phyloP scores from a whole-genome alignment of 2,329 filamentous ascomycete species.

The Fusarium longipes region DNA sequence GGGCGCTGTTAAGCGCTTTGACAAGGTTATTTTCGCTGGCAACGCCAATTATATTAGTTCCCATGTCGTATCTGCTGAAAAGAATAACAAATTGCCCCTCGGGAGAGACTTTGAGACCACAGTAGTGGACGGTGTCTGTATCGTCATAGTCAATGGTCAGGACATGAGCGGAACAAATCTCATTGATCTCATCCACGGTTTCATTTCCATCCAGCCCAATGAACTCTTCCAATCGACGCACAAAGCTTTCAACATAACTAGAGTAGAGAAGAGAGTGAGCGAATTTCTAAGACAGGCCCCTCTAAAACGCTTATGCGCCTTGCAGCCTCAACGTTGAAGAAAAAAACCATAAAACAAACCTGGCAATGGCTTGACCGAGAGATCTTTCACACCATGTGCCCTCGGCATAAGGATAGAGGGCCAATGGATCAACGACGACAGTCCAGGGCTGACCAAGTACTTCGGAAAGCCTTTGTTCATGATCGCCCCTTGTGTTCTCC shows the following conservation, averaged over 20 bases:
- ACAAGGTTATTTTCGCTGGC: conserved; percentile 53
- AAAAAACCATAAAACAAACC: conserved; percentile 48
- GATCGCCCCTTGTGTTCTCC: conserved; percentile 59
- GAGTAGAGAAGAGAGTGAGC: background rate
- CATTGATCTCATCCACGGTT: conserved; percentile 60
- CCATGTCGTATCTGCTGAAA: conserved; percentile 57
- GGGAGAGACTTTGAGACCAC: conserved; percentile 55
- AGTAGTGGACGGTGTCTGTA: conserved; percentile 55
- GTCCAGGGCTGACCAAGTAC: conserved; percentile 62
- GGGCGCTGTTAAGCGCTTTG: conserved; percentile 60
- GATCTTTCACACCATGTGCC: conserved; percentile 55
- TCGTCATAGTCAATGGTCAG: conserved; percentile 61
- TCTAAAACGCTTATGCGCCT: background rate
- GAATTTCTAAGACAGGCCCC: background rate
- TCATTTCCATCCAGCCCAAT: conserved; percentile 52
- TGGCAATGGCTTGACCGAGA: conserved; percentile 57
- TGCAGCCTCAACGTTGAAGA: rapidly evolving
- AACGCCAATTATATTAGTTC: conserved; percentile 58
- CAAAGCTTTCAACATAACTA: conserved; percentile 59
- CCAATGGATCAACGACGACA: conserved; percentile 59
- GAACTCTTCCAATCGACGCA: conserved; percentile 56
- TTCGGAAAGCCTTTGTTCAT: conserved; percentile 58
- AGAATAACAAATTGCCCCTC: conserved; percentile 62
- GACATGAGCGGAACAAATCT: conserved; percentile 56
- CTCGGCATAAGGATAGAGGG: conserved; percentile 60